Evolutionary conservation across 352 stramenopile species (phyloP).

Genomic region (Globisporangium solare): DNA sequence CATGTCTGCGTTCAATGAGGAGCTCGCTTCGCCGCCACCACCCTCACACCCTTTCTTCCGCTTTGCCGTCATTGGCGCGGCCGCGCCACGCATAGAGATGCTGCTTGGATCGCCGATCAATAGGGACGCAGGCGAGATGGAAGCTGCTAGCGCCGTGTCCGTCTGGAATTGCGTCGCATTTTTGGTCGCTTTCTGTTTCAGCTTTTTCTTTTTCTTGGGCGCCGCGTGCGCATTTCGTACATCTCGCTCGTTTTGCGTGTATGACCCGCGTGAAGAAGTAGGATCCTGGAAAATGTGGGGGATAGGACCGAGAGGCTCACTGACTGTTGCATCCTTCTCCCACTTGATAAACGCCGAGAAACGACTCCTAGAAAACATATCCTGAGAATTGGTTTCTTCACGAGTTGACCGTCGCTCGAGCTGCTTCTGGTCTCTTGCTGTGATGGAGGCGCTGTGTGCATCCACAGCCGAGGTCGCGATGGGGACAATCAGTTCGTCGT

Average conservation of each 20-base stretch:
- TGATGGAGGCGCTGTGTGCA: neutral
- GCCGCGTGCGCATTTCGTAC: neutral
- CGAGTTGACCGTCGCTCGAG: neutral
- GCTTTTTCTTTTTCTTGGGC: constrained; percentile 1
- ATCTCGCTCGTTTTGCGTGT: constrained; percentile 8
- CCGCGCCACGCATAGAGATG: neutral
- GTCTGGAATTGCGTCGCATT: too few relatives aligned
- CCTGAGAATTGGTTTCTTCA: neutral
- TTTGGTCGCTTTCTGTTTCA: neutral
- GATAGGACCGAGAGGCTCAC: neutral
- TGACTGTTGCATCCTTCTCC: constrained; percentile 9
- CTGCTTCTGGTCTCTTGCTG: neutral
- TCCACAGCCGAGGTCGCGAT: neutral
- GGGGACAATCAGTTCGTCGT: neutral
- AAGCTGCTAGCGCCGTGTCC: too few relatives aligned
- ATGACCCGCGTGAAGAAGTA: neutral
- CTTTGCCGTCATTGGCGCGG: neutral
- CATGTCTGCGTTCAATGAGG: neutral
- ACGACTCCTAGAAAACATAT: constrained; percentile 6
- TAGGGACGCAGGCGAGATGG: too few relatives aligned
- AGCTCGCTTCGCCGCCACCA: neutral
- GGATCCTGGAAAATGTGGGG: constrained; percentile 9
- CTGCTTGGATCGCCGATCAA: neutral
- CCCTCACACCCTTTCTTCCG: neutral
- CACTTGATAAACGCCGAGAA: constrained; percentile 17